A percentile compares a stretch with the other conserved stretches of the same genome.
These are phyloP conservation scores for Trypanosoma platydactyli DNA, from an alignment of 208 protist species.

Conservation along the genomic window DNA sequence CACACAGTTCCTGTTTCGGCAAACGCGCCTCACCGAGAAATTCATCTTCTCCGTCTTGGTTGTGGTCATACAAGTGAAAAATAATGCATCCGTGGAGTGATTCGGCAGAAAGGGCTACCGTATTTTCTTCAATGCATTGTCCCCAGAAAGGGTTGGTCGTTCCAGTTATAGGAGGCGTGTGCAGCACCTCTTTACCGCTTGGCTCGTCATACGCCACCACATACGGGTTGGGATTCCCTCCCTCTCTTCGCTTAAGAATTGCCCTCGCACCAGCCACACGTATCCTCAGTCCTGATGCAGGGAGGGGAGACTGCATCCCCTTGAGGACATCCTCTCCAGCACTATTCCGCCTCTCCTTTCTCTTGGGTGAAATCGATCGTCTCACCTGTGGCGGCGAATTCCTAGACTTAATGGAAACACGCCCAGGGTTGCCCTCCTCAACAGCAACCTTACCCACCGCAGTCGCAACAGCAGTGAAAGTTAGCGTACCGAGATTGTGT, in stretches of 20 bases:
- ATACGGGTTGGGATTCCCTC: slow-evolving; percentile 15
- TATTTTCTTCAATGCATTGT: background rate
- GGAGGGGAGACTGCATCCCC: background rate
- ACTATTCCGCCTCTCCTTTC: slow-evolving; percentile 3
- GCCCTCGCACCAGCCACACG: slow-evolving; percentile 14
- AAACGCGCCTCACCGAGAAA: slow-evolving; percentile 39
- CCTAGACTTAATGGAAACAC: background rate
- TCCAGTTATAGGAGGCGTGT: slow-evolving; percentile 12
- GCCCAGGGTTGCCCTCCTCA: background rate
- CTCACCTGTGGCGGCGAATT: too few relatives aligned
- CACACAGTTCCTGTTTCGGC: slow-evolving; percentile 13
- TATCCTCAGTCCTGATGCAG: background rate
- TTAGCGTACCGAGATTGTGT: slow-evolving; percentile 14
- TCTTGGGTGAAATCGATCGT: background rate
- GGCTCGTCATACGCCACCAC: slow-evolving; percentile 17
- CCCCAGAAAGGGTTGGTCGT: slow-evolving; percentile 21
- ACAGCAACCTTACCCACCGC: slow-evolving; percentile 2
- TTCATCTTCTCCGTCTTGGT: slow-evolving; percentile 16
- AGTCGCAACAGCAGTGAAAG: slow-evolving; percentile 1
- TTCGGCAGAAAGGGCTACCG: background rate
- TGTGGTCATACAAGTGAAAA: slow-evolving; percentile 23
- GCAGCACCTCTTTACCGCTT: slow-evolving; percentile 16
- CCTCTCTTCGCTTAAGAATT: slow-evolving; percentile 9
- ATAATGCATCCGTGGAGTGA: slow-evolving; percentile 8
- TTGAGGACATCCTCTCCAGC: background rate